Evolutionary conservation across 225 moss, liverwort and hornwort genomes (phyloP).

Genomic region (Neckera pumila): DNA sequence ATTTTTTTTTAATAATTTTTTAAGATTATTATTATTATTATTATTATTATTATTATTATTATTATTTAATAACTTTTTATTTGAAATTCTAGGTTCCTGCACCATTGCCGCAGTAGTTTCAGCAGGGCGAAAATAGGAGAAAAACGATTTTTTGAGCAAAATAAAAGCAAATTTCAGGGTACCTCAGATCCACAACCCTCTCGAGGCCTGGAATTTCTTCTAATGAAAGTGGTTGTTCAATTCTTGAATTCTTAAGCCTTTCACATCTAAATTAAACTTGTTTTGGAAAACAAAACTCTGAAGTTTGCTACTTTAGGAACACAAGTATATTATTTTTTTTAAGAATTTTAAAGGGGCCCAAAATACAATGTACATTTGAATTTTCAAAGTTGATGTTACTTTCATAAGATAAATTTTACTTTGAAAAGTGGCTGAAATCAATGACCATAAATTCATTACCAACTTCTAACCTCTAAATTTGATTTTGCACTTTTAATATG

Average conservation of each 20-base stretch:
- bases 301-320: accelerated
- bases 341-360: not conserved
- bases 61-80: too few relatives aligned
- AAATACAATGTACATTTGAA: not conserved
- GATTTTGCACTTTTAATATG: not conserved
- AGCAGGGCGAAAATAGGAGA: too few relatives aligned
- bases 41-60: too few relatives aligned
- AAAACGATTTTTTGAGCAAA: too few relatives aligned
- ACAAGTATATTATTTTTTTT: not conserved
- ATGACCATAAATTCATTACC: not conserved
- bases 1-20: too few relatives aligned
- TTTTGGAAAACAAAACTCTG: not conserved
- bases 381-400: not conserved
- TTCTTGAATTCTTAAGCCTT: not conserved
- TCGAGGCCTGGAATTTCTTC: too few relatives aligned
- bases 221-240: not conserved
- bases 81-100: too few relatives aligned
- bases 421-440: not conserved
- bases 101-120: too few relatives aligned
- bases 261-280: not conserved
- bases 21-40: too few relatives aligned
- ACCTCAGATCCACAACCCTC: too few relatives aligned
- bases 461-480: not conserved
- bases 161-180: too few relatives aligned
- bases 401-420: not conserved